A percentile compares a stretch with the other conserved stretches of the same genome.
Conservation (phyloP, 2,329 filamentous ascomycete genomes). For the Madurella fahalii region DNA sequence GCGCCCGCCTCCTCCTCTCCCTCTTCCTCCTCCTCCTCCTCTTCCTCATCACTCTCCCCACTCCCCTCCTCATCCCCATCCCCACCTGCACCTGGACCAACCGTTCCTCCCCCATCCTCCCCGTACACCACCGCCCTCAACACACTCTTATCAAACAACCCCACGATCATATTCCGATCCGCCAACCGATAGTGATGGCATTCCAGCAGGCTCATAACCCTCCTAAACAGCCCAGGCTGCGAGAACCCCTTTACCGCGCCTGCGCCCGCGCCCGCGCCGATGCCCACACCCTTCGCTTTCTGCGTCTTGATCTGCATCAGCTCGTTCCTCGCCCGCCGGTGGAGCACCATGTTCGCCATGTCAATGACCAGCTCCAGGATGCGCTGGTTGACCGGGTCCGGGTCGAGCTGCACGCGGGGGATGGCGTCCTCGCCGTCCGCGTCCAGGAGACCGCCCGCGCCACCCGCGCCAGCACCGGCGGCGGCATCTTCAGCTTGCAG, state of each 20-base stretch:
- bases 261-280: too few relatives aligned
- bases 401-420: conserved; percentile 36
- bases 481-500: conserved; percentile 24
- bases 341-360: conserved; percentile 87
- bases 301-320: conserved; percentile 74
- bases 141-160: conserved; percentile 89
- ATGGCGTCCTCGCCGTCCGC: conserved; percentile 8
- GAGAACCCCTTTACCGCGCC: conserved; percentile 61
- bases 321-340: conserved; percentile 80
- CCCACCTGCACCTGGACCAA: background rate
- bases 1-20: background rate
- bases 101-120: conserved; percentile 46
- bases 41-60: conserved; percentile 4
- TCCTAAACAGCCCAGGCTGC: conserved; percentile 73
- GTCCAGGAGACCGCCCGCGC: background rate
- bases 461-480: background rate
- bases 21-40: conserved; percentile 4
- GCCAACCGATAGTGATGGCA: conserved; percentile 84
- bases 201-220: conserved; percentile 80
- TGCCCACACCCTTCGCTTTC: conserved; percentile 45
- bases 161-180: conserved; percentile 84
- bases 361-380: conserved; percentile 84
- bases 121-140: conserved; percentile 80
- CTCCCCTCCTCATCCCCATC: conserved; percentile 53
- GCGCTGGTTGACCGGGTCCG: conserved; percentile 58